Evolutionary conservation across 192 early-diverging fungal species (phyloP), one percentile per base, ranked within the genome.

Genomic region (Allomyces arbusculus): DNA sequence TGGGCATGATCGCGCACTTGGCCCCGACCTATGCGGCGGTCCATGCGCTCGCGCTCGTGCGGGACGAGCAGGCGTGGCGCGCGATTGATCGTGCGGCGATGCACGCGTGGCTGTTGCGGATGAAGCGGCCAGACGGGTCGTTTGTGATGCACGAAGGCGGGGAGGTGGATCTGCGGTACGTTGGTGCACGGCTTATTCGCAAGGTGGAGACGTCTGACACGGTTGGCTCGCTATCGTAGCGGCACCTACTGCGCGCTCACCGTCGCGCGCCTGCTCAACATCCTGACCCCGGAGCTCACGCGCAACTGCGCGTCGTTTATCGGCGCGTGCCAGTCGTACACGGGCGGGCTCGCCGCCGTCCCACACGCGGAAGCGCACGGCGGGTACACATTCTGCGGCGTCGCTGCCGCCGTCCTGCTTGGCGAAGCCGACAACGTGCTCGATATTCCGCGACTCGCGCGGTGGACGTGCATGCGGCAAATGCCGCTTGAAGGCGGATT

Each of bases 401-500:
- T 95, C 44, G 95, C 92, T 0, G 90, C 95, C 0, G 69, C 92
- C 67, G 86, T 87, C 64, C 76, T 96, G 16, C 66, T 96, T 28
- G 84, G 80, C 43, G 70, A 75, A 62, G 77, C 85, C 9, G 75
- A 90, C 65, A 22, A 77, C 40, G 69, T 96, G 11, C 55, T 16
- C 22, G 65, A 19, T 33, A 22, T 74, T 61, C 40, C 4, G 23
- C 19, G 10, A 7, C 12, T 25, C 45, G 68, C 85, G 79, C 71
- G 75, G 50, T 99, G 94, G 94, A 76, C 86, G 62, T 69, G 72
- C 22, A 74, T 72, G 4, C 73, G 91, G 45, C 95, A 99, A 76
- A 86, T 96, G 88, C 71, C 73, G 28, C 68, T 91, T 24, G 95
- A 99, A 77, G 94, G 94, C 61, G 95, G 95, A 24, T 99, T 95